Conservation (phyloP, 768 basidiomycete species). For the Panellus pusillus region DNA sequence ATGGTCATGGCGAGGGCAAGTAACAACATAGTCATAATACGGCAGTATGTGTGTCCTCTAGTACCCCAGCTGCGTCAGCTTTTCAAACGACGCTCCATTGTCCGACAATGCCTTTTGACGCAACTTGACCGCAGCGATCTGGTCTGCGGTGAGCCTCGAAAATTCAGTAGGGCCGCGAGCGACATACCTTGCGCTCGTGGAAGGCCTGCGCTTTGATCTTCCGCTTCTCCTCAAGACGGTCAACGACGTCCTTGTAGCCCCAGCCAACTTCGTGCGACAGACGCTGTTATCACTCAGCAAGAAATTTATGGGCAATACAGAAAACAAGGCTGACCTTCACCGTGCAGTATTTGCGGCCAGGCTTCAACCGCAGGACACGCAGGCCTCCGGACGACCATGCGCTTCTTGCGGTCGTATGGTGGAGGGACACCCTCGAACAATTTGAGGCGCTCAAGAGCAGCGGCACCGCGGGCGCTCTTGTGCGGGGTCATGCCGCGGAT, state of each 20-base stretch:
- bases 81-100: slow-evolving; percentile 72
- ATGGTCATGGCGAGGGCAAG: slow-evolving; percentile 18
- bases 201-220: slow-evolving; percentile 99
- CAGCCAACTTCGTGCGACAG: slow-evolving; percentile 98
- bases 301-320: background rate
- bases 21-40: slow-evolving; percentile 17
- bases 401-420: slow-evolving; percentile 98
- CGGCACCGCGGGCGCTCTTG: slow-evolving; percentile 93
- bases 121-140: slow-evolving; percentile 91
- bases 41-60: slow-evolving; percentile 47
- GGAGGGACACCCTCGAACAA: slow-evolving; percentile 98
- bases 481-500: slow-evolving; percentile 99
- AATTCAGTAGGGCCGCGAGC: background rate
- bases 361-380: slow-evolving; percentile 96
- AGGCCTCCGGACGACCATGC: slow-evolving; percentile 98
- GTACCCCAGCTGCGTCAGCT: slow-evolving; percentile 86
- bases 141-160: slow-evolving; percentile 3
- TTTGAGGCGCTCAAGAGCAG: slow-evolving; percentile 96
- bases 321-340: slow-evolving; percentile 72
- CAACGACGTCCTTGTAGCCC: slow-evolving; percentile 99
- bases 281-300: slow-evolving; percentile 52
- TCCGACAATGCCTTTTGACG: slow-evolving; percentile 87
- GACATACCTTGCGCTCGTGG: slow-evolving; percentile 96
- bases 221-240: slow-evolving; percentile 99
- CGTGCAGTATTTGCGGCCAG: slow-evolving; percentile 98